These are phyloP conservation scores for Neurospora hispaniola DNA, from an alignment of 495 filamentous ascomycete species.

Conservation along the genomic window DNA sequence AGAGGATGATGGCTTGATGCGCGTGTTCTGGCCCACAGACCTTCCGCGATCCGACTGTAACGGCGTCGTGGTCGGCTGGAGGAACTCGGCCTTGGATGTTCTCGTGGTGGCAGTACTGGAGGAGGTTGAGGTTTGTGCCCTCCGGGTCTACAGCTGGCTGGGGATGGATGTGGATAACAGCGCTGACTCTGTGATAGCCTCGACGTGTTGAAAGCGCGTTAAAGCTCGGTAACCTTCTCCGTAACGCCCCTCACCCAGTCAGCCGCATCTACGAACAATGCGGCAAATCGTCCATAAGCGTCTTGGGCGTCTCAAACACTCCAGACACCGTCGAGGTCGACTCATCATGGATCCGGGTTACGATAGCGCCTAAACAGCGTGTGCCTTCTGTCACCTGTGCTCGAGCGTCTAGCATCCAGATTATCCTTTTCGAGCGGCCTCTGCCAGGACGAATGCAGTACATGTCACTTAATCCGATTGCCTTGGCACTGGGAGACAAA, in stretches of 20 bases:
- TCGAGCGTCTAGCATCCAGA: slow-evolving; percentile 58
- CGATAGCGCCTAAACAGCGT: slow-evolving; percentile 42
- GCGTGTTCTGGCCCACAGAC: slow-evolving; percentile 96
- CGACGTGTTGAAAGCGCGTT: slow-evolving; percentile 81
- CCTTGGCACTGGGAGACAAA: slow-evolving; percentile 78
- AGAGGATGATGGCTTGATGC: slow-evolving; percentile 92
- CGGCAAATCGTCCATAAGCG: slow-evolving; percentile 70
- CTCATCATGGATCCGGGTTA: slow-evolving; percentile 59
- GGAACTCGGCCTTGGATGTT: slow-evolving; percentile 82
- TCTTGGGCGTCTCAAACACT: slow-evolving; percentile 71
- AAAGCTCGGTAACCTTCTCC: slow-evolving; percentile 69
- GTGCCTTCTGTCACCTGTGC: slow-evolving; percentile 67
- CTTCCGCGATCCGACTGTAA: slow-evolving; percentile 56
- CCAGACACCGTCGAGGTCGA: slow-evolving; percentile 43
- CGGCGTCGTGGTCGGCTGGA: slow-evolving; percentile 89
- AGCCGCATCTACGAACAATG: slow-evolving; percentile 74
- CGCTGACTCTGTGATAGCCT: slow-evolving; percentile 23
- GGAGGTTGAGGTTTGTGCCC: slow-evolving; percentile 67
- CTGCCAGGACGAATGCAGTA: slow-evolving; percentile 90
- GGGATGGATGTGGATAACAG: neutral
- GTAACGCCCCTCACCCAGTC: slow-evolving; percentile 73
- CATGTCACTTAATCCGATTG: slow-evolving; percentile 82
- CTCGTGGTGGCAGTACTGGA: slow-evolving; percentile 84
- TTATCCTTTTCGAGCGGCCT: slow-evolving; percentile 81
- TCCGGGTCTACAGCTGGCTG: neutral